These are phyloP conservation scores for Barnettozyma sucrosica DNA, from an alignment of 805 yeast genomes.

Conservation along the genomic window DNA sequence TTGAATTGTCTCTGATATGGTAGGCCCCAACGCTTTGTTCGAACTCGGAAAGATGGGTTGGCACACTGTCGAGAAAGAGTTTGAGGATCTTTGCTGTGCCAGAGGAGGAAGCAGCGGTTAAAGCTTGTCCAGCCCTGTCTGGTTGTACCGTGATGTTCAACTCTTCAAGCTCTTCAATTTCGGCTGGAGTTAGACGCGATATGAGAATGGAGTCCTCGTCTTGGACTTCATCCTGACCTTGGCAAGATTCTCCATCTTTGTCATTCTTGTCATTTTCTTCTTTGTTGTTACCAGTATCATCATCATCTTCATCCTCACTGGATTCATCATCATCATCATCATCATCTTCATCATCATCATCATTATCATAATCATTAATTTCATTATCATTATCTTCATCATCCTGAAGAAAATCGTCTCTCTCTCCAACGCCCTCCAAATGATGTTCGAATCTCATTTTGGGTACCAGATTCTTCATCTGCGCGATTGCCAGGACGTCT, in stretches of 20 bases:
- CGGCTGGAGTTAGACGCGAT: not conserved
- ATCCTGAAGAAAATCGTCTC: not conserved
- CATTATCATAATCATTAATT: not conserved
- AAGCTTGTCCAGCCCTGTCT: not conserved
- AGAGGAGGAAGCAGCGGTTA: not conserved
- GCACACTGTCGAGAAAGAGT: not conserved
- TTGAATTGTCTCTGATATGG: not conserved
- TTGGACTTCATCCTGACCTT: not conserved
- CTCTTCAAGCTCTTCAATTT: not conserved
- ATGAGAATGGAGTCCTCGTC: not conserved
- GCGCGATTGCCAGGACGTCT: not conserved
- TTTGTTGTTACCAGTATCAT: not conserved
- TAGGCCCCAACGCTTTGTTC: not conserved
- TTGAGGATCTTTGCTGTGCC: not conserved
- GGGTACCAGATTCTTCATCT: not conserved
- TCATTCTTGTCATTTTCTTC: not conserved
- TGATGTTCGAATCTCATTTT: not conserved
- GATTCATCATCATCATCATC: not conserved
- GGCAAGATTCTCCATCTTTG: not conserved
- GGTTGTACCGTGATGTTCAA: not conserved
- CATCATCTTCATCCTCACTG: not conserved
- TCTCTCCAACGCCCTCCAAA: not conserved
- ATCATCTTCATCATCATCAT: not conserved
- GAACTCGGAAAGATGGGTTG: not conserved
- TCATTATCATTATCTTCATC: not conserved